phyloP scores from a whole-genome alignment of 352 stramenopile species.

The Blastocystis sp. region DNA sequence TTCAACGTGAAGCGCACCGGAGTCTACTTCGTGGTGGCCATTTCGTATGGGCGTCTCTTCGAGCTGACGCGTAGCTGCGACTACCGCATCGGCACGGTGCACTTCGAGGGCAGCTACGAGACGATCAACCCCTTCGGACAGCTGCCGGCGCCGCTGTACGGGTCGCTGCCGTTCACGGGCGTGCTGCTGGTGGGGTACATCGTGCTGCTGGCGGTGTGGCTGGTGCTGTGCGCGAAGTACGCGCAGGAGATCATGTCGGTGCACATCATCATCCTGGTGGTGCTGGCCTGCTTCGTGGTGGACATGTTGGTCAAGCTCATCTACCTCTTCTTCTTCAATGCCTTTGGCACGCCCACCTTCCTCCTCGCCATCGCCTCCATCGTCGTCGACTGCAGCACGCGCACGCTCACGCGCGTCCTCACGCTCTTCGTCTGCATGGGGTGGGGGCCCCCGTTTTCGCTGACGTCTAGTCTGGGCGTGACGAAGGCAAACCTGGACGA shows the following conservation, averaged over 20 bases:
- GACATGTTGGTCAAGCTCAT: conserved; percentile 6
- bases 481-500: conserved; percentile 50
- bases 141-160: conserved; percentile 22
- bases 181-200: not conserved
- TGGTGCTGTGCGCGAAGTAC: conserved; percentile 20
- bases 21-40: conserved; percentile 4
- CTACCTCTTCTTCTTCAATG: conserved; percentile 23
- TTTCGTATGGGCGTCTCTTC: not conserved
- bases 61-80: conserved; percentile 13
- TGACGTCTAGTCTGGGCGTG: conserved; percentile 49
- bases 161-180: conserved; percentile 23
- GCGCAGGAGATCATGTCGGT: conserved; percentile 33
- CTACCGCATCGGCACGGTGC: conserved; percentile 12
- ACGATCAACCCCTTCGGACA: conserved; percentile 36
- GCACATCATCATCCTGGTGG: conserved; percentile 34
- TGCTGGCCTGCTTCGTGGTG: conserved; percentile 26
- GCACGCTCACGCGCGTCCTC: conserved; percentile 36
- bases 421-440: conserved; percentile 57
- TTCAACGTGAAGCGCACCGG: conserved; percentile 17
- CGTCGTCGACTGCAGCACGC: conserved; percentile 26
- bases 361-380: conserved; percentile 11
- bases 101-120: conserved; percentile 18
- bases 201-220: conserved; percentile 5
- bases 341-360: not conserved
- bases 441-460: not conserved